These are phyloP conservation scores for Phytophthora agathidicida DNA, from an alignment of 352 stramenopile species.

Conservation along the genomic window DNA sequence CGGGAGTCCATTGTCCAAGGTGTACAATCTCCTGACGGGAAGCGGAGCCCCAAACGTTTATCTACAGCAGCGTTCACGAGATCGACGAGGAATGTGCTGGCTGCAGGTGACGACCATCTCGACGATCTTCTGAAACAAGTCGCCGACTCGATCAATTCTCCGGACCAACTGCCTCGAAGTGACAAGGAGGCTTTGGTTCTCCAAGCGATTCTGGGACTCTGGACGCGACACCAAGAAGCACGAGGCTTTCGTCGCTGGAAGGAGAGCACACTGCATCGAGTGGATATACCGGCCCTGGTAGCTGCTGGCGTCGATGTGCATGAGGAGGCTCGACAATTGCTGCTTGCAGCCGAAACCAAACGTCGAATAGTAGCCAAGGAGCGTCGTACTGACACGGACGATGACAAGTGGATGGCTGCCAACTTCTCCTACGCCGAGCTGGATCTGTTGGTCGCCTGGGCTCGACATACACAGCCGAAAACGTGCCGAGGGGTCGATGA, in stretches of 20 bases:
- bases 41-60: background rate
- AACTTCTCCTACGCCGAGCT: slow-evolving; percentile 36
- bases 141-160: slow-evolving; percentile 21
- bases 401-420: slow-evolving; percentile 19
- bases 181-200: slow-evolving; percentile 21
- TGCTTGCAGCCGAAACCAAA: slow-evolving; percentile 34
- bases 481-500: slow-evolving; percentile 51
- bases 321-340: slow-evolving; percentile 31
- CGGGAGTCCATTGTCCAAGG: slow-evolving; percentile 10
- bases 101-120: slow-evolving; percentile 28
- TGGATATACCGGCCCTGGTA: slow-evolving; percentile 19
- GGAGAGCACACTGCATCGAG: slow-evolving; percentile 16
- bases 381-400: background rate
- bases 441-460: slow-evolving; percentile 52
- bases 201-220: slow-evolving; percentile 30
- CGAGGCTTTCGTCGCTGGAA: slow-evolving; percentile 34
- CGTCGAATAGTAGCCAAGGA: slow-evolving; percentile 17
- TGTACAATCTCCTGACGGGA: background rate
- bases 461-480: slow-evolving; percentile 45
- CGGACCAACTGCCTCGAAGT: slow-evolving; percentile 8
- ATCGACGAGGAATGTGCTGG: slow-evolving; percentile 26
- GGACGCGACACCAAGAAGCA: slow-evolving; percentile 18
- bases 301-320: slow-evolving; percentile 22
- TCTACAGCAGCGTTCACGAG: slow-evolving; percentile 24
- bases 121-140: slow-evolving; percentile 26